These are phyloP conservation scores for Pleurotus salmoneostramineus DNA, from an alignment of 768 basidiomycete species.

Conservation along the genomic window DNA sequence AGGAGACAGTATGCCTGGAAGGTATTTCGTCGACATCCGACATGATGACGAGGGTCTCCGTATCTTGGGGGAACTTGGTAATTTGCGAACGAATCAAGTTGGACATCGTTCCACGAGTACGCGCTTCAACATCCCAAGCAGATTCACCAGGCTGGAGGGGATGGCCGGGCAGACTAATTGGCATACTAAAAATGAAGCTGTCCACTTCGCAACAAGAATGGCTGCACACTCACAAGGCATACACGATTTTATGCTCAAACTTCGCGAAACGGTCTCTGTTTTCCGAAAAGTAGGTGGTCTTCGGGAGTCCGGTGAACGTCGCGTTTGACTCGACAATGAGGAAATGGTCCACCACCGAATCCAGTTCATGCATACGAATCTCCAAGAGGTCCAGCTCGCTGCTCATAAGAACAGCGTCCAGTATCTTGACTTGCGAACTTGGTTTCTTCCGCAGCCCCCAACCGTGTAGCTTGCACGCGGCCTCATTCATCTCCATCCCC, in stretches of 20 bases:
- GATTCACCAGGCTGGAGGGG: slow-evolving; percentile 35
- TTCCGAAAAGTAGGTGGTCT: slow-evolving; percentile 45
- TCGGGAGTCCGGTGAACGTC: slow-evolving; percentile 59
- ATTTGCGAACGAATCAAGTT: slow-evolving; percentile 36
- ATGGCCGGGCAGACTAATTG: slow-evolving; percentile 39
- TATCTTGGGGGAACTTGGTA: slow-evolving; percentile 21
- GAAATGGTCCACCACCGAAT: slow-evolving; percentile 52
- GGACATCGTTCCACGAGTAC: slow-evolving; percentile 48
- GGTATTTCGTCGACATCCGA: slow-evolving; percentile 65
- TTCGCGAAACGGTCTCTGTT: slow-evolving; percentile 42
- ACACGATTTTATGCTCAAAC: slow-evolving; percentile 52
- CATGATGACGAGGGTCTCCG: slow-evolving; percentile 49
- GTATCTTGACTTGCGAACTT: slow-evolving; percentile 24
- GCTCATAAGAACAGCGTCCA: slow-evolving; percentile 58
- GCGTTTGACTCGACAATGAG: slow-evolving; percentile 59
- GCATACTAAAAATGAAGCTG: neutral
- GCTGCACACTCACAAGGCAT: slow-evolving; percentile 35
- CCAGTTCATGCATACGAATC: slow-evolving; percentile 59
- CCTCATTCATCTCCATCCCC: slow-evolving; percentile 36
- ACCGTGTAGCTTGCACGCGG: slow-evolving; percentile 50
- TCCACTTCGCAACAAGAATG: neutral
- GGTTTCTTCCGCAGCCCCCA: slow-evolving; percentile 36
- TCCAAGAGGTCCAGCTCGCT: slow-evolving; percentile 63
- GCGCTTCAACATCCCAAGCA: slow-evolving; percentile 48
- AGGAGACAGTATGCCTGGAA: slow-evolving; percentile 41